These are phyloP conservation scores for Hericium alpestre DNA, from an alignment of 768 basidiomycete species.

Conservation along the genomic window DNA sequence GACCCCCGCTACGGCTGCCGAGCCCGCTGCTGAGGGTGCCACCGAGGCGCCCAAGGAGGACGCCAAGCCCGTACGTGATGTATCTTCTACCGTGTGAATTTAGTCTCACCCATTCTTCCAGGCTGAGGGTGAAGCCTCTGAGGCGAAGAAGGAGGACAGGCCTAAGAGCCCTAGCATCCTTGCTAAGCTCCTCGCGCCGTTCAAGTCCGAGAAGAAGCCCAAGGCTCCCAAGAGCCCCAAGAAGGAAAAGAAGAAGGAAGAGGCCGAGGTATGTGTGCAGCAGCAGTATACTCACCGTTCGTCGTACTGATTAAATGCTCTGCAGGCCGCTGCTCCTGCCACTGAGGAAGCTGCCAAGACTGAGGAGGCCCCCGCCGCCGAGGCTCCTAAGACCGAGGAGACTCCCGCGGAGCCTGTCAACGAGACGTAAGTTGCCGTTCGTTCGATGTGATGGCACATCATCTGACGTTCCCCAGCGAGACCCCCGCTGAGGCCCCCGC, in stretches of 20 bases:
- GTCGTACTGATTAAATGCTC: no score
- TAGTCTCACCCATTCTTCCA: slow-evolving; percentile 9
- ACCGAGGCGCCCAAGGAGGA: slow-evolving; percentile 16
- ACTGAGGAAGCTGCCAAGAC: slow-evolving; percentile 30
- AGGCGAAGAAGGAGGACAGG: slow-evolving; percentile 64
- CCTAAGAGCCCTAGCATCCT: slow-evolving; percentile 75
- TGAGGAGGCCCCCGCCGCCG: slow-evolving; percentile 33
- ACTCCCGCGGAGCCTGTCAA: slow-evolving; percentile 35
- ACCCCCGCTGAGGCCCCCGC: slow-evolving; percentile 27
- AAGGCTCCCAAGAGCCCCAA: slow-evolving; percentile 52
- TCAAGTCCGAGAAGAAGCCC: slow-evolving; percentile 43
- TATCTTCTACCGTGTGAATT: background rate
- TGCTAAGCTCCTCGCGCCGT: slow-evolving; percentile 66
- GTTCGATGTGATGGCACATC: background rate
- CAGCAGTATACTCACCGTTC: background rate
- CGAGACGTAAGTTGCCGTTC: slow-evolving; percentile 47
- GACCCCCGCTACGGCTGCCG: slow-evolving; percentile 18
- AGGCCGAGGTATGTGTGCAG: slow-evolving; percentile 37
- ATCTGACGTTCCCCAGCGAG: slow-evolving; percentile 25
- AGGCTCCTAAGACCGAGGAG: slow-evolving; percentile 32
- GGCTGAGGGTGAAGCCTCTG: slow-evolving; percentile 35
- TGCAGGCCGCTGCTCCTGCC: slow-evolving; percentile 21
- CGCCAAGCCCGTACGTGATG: slow-evolving; percentile 22
- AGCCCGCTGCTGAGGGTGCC: slow-evolving; percentile 29
- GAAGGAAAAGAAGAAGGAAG: slow-evolving; percentile 78